Base-by-base conservation (phyloP, 177 flowering plant species). In the Telopea speciosissima region DNA sequence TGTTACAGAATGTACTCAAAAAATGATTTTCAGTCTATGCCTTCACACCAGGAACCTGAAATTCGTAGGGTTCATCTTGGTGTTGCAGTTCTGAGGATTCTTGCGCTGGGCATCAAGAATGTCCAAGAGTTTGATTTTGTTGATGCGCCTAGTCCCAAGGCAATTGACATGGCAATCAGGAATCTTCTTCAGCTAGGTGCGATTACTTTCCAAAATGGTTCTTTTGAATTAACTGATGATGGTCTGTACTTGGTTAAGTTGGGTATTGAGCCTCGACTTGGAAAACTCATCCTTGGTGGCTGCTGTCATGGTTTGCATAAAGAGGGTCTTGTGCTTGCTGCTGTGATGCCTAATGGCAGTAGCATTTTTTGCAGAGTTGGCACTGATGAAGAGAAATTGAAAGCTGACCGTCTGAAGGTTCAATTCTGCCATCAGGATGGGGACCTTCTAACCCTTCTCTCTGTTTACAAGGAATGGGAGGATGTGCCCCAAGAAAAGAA, bases 291-390 rank as follows among this genome's bases (percentile, higher is more conserved):
- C 63, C 80, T 91, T 52, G 77, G 81, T 42, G 83, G 95, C 81
- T 80, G 70, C 62, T 9, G 70, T 65, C 69, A 75, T 68, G 72
- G 77, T 11, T 78, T 93, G 81, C 77, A 86, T 24, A 86, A 78
- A 75, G 99, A 95, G 77, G 99, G 98, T 56, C 66, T 93, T 74
- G 89, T 90, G 74, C 96, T 95, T 76, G 97, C 97, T 73, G 90
- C 97, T 76, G 88, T 95, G 36, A 90, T 93, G 98, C 90, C 98
- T 2, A 95, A 93, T 84, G 80, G 97, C 44, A 88, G 91, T 72
- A 90, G 88, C 82, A 88, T 95, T 70, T 95, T 95, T 78, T 95
- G 97, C 81, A 84, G 99, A 83, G 89, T 93, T 74, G 99, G 99
- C 49, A 83, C 66, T 28, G 82, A 78, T 24, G 89, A 82, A 52